A percentile compares a stretch with the other conserved stretches of the same genome.
Conservation (phyloP, 352 stramenopile species). For the Globisporangium yorkense region DNA sequence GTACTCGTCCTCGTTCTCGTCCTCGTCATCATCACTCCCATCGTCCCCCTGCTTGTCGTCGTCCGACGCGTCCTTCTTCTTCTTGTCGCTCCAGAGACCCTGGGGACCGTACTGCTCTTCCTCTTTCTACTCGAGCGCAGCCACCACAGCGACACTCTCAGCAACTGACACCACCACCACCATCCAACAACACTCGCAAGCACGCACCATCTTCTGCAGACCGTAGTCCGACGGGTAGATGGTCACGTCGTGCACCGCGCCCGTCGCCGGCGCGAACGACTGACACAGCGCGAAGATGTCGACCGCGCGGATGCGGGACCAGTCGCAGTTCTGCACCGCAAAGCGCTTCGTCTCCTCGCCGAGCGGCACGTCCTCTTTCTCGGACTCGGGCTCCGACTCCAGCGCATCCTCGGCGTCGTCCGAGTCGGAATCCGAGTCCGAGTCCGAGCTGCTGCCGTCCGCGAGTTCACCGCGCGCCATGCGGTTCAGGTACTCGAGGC, state of each 20-base stretch:
- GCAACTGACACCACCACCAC: background rate
- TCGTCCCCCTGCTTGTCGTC: constrained; percentile 18
- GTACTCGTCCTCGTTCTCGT: constrained; percentile 37
- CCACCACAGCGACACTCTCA: background rate
- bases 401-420: constrained; percentile 24
- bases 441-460: constrained; percentile 24
- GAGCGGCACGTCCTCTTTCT: constrained; percentile 75
- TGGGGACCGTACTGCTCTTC: constrained; percentile 69
- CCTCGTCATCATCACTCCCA: constrained; percentile 23
- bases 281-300: constrained; percentile 94
- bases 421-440: constrained; percentile 23
- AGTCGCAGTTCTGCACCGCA: constrained; percentile 96
- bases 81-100: constrained; percentile 47
- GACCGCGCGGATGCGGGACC: constrained; percentile 92
- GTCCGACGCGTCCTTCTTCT: constrained; percentile 10
- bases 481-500: constrained; percentile 81
- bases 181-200: background rate
- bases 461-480: constrained; percentile 80
- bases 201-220: constrained; percentile 87
- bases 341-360: constrained; percentile 87
- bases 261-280: constrained; percentile 90
- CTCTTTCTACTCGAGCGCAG: constrained; percentile 47
- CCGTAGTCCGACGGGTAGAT: constrained; percentile 97
- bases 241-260: constrained; percentile 87
- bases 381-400: constrained; percentile 30